Evolutionary conservation across 2,329 filamentous ascomycete genomes (phyloP).

Genomic region (Dothiorella sarmentorum): DNA sequence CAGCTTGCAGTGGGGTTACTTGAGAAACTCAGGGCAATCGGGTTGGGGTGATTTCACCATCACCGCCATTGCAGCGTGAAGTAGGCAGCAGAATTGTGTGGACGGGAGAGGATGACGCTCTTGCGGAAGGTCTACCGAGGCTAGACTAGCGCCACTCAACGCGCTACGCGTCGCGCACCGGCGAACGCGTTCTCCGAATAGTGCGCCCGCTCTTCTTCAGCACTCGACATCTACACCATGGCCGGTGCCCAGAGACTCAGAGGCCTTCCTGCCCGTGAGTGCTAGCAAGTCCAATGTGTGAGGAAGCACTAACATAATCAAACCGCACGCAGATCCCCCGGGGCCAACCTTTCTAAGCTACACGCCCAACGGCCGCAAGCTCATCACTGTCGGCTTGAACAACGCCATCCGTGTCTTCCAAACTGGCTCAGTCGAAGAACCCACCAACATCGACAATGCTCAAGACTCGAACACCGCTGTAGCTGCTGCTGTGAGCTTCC

Average conservation of each 20-base stretch:
- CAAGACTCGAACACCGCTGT: conserved; percentile 82
- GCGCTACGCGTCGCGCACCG: conserved; percentile 9
- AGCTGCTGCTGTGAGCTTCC: conserved; percentile 58
- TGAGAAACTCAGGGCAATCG: background rate
- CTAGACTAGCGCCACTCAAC: background rate
- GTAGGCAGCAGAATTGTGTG: too few relatives aligned
- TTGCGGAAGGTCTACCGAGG: background rate
- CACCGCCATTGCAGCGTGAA: background rate
- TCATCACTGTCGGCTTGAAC: conserved; percentile 90
- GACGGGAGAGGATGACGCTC: background rate
- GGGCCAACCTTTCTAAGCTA: conserved; percentile 86
- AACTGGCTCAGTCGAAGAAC: conserved; percentile 88
- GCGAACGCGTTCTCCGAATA: background rate
- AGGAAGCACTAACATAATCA: background rate
- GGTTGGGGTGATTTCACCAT: background rate
- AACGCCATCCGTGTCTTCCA: conserved; percentile 91
- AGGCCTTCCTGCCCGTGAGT: conserved; percentile 34
- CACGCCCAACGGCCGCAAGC: conserved; percentile 78
- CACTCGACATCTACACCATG: conserved; percentile 19
- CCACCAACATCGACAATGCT: conserved; percentile 85
- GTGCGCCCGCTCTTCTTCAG: background rate
- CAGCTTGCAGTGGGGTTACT: background rate
- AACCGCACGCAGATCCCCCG: conserved; percentile 60
- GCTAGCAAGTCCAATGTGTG: background rate
- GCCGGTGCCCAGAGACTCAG: conserved; percentile 25